Evolutionary conservation across 2,329 filamentous ascomycete species (phyloP), one percentile per base, ranked within the genome.

Genomic region (Pseudocercospora macadamiae): DNA sequence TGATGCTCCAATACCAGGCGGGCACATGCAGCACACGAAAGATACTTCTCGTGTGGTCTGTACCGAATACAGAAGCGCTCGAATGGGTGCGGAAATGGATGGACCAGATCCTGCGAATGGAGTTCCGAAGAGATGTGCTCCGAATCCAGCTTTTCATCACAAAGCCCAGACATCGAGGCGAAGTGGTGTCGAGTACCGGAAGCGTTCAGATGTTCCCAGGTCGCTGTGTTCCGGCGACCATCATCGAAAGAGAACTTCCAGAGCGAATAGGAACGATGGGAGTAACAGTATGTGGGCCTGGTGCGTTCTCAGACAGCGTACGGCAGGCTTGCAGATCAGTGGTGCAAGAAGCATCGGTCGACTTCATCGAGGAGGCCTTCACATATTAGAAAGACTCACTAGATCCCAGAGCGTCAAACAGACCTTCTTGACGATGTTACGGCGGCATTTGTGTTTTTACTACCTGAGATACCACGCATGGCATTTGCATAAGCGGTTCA

Each of bases 1-100:
- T 93, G 1, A 84, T 93, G 25, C 78, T 81, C 4, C 88, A 89
- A 36, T 89, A 84, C 72, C 81, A 82, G 60, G 85, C 87, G 62
- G 86, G 86, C 57, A 90, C 86, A 0, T 86, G 89, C 4, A 87
- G 89, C 1, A 86, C 88, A 1, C 85, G 88, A 62, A 89, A 87
- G 71, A 81, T 93, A 51, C 79, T 91, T 4, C 81, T 93, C 21
- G 85, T 92, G 37, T 93, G 90, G 90, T 87, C 87, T 49, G 89
- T 93, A 57, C 89, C 90, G 68, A 89, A 84, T 68, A 88, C 88
- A 3, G 85, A 88, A 57, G 79, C 81, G 52, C 79, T 88, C 14
- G 79, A 83, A 66, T 88, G 86, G 86, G 80, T 87, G n/a, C 80
- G 81, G 7, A 76, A 79, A 2, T 88, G 83, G 82, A 88, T 88